Conservation (phyloP, 164 flowering plant genomes). For the Buxus sempervirens region DNA sequence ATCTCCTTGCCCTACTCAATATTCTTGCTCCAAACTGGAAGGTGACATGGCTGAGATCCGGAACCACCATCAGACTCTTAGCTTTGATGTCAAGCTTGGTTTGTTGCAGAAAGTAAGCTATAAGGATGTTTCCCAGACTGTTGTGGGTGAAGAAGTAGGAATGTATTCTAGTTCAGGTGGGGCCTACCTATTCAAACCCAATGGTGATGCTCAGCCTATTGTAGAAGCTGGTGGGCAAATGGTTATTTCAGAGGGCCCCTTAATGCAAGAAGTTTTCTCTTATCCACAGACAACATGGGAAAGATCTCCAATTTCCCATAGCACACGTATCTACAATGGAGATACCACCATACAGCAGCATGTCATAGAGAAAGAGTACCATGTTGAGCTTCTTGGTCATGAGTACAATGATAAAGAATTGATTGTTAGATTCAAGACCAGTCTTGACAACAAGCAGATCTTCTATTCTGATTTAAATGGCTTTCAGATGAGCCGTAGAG, state of each 20-base stretch:
- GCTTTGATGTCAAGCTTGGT: constrained; percentile 64
- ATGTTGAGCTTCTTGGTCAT: constrained; percentile 78
- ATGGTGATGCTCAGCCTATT: constrained; percentile 76
- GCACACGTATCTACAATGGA: constrained; percentile 73
- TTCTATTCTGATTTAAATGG: constrained; percentile 93
- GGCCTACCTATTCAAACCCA: constrained; percentile 89
- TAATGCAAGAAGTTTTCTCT: constrained; percentile 82
- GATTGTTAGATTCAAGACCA: constrained; percentile 80
- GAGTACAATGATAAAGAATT: constrained; percentile 75
- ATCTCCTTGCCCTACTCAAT: constrained; percentile 60
- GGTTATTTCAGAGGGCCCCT: constrained; percentile 66
- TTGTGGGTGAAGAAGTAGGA: constrained; percentile 73
- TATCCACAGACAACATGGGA: constrained; percentile 70
- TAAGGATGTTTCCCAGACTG: constrained; percentile 44
- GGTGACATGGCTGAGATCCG: constrained; percentile 46
- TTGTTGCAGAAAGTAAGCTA: constrained; percentile 53
- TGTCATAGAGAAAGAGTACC: constrained; percentile 89
- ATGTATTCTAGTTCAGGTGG: constrained; percentile 95
- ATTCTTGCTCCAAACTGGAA: constrained; percentile 61
- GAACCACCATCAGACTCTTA: constrained; percentile 57
- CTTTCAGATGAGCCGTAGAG: constrained; percentile 93
- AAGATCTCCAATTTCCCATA: constrained; percentile 70
- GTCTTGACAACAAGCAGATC: constrained; percentile 58
- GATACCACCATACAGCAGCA: constrained; percentile 57
- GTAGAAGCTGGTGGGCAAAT: constrained; percentile 47